Conservation (phyloP, 2,329 filamentous ascomycete species). For the Magnaporthales sp. region DNA sequence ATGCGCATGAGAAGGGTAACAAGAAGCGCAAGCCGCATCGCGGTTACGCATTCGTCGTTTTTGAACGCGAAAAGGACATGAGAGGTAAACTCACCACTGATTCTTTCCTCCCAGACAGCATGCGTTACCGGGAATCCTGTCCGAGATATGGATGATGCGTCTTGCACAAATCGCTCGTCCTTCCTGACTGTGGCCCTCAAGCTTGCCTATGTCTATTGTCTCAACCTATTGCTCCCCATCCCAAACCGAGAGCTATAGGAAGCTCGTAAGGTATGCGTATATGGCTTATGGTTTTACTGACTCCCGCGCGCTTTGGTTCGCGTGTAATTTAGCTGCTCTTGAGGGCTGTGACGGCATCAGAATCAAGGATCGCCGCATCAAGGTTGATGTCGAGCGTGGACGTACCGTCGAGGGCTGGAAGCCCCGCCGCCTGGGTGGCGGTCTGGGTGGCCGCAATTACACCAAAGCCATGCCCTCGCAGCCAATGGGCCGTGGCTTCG, state of each 20-base stretch:
- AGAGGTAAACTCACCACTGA: constrained; percentile 67
- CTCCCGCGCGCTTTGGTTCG: constrained; percentile 51
- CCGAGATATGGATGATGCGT: neutral
- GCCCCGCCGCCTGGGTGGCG: constrained; percentile 83
- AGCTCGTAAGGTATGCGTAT: constrained; percentile 20
- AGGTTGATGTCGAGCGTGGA: constrained; percentile 93
- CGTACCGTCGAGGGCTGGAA: constrained; percentile 92
- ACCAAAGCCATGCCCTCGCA: constrained; percentile 71
- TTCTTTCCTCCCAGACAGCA: constrained; percentile 20
- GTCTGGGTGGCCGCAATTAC: constrained; percentile 85
- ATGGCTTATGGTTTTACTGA: constrained; percentile 55
- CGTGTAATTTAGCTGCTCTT: constrained; percentile 70
- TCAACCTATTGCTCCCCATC: constrained; percentile 17
- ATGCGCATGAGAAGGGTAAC: constrained; percentile 58
- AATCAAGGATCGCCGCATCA: constrained; percentile 85
- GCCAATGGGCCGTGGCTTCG: constrained; percentile 46
- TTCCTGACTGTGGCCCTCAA: constrained; percentile 32
- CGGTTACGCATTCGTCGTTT: constrained; percentile 95
- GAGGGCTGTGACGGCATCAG: constrained; percentile 76
- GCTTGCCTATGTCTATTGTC: constrained; percentile 32
- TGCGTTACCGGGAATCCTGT: constrained; percentile 2
- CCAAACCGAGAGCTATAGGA: constrained; percentile 13
- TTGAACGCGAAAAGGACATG: constrained; percentile 96
- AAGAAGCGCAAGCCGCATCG: constrained; percentile 76
- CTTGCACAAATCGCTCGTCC: constrained; percentile 5